phyloP scores from a whole-genome alignment of 345 rosid genomes.

The Citrus hindsii region DNA sequence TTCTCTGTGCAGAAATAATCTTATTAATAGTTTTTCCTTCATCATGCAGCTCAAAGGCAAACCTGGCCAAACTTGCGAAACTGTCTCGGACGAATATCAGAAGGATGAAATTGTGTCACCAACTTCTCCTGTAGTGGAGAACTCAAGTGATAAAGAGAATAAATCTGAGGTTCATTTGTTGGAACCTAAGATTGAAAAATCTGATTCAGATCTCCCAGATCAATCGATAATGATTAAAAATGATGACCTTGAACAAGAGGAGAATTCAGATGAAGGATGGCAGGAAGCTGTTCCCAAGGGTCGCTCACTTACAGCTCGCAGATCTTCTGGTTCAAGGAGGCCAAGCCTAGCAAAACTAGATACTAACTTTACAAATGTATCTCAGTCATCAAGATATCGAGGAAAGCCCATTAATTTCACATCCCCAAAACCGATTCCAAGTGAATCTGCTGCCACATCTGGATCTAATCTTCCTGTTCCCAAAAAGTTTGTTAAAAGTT shows the following conservation, averaged over 20 bases:
- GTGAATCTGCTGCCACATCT: slow-evolving; percentile 41
- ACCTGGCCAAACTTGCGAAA: slow-evolving; percentile 65
- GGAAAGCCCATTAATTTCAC: slow-evolving; percentile 59
- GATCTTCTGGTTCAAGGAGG: slow-evolving; percentile 59
- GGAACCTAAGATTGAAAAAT: slow-evolving; percentile 47
- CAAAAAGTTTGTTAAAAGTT: slow-evolving; percentile 63
- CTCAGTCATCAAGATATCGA: slow-evolving; percentile 63
- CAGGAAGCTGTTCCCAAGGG: slow-evolving; percentile 96
- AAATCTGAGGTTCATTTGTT: slow-evolving; percentile 49
- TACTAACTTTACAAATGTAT: slow-evolving; percentile 71
- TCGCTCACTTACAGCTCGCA: slow-evolving; percentile 70
- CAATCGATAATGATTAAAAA: slow-evolving; percentile 26
- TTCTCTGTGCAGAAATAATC: slow-evolving; percentile 3
- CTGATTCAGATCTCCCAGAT: slow-evolving; percentile 42
- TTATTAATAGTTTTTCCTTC: slow-evolving; percentile 10
- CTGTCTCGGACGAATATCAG: slow-evolving; percentile 54
- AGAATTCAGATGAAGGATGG: slow-evolving; percentile 93
- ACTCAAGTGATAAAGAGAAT: slow-evolving; percentile 78
- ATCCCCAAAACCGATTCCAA: slow-evolving; percentile 52
- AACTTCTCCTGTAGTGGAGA: slow-evolving; percentile 44
- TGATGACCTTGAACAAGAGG: slow-evolving; percentile 41
- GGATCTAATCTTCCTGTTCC: slow-evolving; percentile 42
- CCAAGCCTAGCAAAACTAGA: slow-evolving; percentile 85
- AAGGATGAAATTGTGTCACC: slow-evolving; percentile 53
- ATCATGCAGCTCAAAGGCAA: slow-evolving; percentile 66